Conservation (phyloP, 1,284 basidiomycete species). For the Xerocomus nothofagi region DNA sequence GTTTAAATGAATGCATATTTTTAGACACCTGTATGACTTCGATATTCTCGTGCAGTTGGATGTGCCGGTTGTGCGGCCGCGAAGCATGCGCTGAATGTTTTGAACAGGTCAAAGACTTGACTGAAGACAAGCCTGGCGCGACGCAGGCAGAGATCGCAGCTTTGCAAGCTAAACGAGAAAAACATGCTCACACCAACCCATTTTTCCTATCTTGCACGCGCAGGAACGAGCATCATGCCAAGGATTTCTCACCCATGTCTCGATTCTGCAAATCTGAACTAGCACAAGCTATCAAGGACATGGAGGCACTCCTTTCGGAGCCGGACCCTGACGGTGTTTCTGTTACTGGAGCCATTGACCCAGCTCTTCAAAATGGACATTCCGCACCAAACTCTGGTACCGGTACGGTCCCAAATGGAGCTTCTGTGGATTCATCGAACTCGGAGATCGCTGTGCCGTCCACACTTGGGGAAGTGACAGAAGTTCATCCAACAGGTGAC, state of each 20-base stretch:
- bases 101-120: conserved; percentile 64
- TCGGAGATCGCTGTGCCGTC: conserved; percentile 4
- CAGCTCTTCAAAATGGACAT: conserved; percentile 22
- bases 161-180: conserved; percentile 54
- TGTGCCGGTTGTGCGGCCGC: conserved; percentile 87
- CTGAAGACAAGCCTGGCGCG: conserved; percentile 50
- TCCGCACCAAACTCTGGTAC: conserved; percentile 1
- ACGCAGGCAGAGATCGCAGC: conserved; percentile 48
- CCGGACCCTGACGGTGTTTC: conserved; percentile 31
- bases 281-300: conserved; percentile 60
- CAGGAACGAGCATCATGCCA: conserved; percentile 63
- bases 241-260: conserved; percentile 78
- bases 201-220: conserved; percentile 73
- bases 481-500: conserved; percentile 3
- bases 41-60: conserved; percentile 86
- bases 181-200: conserved; percentile 63
- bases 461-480: conserved; percentile 12
- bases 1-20: conserved; percentile 7
- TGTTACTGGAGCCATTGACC: conserved; percentile 24
- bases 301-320: conserved; percentile 54
- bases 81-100: conserved; percentile 89
- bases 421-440: conserved; percentile 11
- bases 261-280: conserved; percentile 72
- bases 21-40: conserved; percentile 91
- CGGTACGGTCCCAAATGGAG: conserved; percentile 10